A percentile compares a stretch with the other conserved stretches of the same genome.
These are phyloP conservation scores for Aspergillus sp. DNA, from an alignment of 2,329 filamentous ascomycete species.

Conservation along the genomic window DNA sequence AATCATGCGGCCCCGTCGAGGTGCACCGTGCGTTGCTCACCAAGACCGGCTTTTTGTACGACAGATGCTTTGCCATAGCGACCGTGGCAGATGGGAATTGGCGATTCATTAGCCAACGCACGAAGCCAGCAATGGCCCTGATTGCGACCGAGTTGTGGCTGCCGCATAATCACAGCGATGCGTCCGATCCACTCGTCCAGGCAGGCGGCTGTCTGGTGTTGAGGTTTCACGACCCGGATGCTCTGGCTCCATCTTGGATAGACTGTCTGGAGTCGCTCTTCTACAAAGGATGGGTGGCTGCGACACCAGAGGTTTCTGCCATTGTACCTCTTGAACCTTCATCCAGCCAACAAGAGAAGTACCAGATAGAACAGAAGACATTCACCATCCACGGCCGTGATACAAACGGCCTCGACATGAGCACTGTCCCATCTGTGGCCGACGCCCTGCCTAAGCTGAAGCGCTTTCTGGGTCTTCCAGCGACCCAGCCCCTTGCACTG, in stretches of 20 bases:
- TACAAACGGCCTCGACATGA: too few species aligned
- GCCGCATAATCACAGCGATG: too few species aligned
- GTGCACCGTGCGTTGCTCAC: background rate
- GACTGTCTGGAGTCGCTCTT: background rate
- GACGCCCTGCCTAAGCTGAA: too few species aligned
- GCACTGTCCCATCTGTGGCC: too few species aligned
- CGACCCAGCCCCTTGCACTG: too few species aligned
- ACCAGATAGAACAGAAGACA: background rate
- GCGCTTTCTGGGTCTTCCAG: too few species aligned
- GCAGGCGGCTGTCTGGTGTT: background rate
- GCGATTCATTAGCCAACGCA: too few species aligned
- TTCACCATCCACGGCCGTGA: background rate
- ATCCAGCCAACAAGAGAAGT: background rate
- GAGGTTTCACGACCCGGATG: background rate
- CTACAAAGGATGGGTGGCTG: background rate
- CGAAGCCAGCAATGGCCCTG: too few species aligned
- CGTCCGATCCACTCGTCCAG: too few species aligned
- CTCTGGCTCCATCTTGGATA: background rate
- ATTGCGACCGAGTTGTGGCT: too few species aligned
- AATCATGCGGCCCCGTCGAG: background rate
- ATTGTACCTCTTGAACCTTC: background rate
- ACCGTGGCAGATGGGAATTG: too few species aligned
- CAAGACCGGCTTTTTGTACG: background rate
- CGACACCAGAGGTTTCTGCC: background rate
- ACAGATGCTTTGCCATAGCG: too few species aligned